phyloP scores from a whole-genome alignment of 306 rosid species.

The Cucurbita pepo region DNA sequence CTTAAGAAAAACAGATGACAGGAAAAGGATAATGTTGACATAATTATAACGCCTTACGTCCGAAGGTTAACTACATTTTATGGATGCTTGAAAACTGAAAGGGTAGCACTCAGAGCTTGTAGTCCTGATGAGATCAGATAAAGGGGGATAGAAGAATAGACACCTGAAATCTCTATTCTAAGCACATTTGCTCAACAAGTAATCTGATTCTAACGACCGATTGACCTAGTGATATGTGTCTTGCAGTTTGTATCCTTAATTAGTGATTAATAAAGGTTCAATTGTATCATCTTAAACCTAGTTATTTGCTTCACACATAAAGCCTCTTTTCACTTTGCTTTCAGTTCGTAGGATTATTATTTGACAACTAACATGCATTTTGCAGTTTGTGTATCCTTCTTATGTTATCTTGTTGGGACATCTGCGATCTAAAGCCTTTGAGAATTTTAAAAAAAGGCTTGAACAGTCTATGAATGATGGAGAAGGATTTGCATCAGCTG shows the following conservation, averaged over 20 bases:
- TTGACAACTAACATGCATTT: slow-evolving; percentile 3
- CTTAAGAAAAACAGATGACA: neutral
- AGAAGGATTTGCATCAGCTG: slow-evolving; percentile 63
- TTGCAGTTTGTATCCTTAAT: neutral
- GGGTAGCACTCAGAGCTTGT: neutral
- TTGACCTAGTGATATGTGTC: neutral
- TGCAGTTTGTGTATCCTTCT: slow-evolving; percentile 59
- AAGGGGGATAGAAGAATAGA: neutral
- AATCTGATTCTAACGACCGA: neutral
- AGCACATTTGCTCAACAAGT: neutral
- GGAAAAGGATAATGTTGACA: neutral
- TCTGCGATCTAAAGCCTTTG: slow-evolving; percentile 39
- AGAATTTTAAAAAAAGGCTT: slow-evolving; percentile 43
- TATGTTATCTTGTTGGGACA: slow-evolving; percentile 37
- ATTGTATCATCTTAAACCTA: neutral
- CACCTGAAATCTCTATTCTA: neutral
- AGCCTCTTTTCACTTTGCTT: neutral
- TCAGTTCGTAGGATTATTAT: neutral
- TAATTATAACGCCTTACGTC: neutral
- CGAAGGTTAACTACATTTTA: neutral
- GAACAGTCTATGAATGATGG: slow-evolving; percentile 52
- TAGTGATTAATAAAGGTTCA: neutral
- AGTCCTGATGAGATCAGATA: neutral
- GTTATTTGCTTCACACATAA: neutral
- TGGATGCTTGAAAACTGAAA: neutral